Conservation (phyloP, 805 yeast species). For the Scheffersomyces ergatensis region DNA sequence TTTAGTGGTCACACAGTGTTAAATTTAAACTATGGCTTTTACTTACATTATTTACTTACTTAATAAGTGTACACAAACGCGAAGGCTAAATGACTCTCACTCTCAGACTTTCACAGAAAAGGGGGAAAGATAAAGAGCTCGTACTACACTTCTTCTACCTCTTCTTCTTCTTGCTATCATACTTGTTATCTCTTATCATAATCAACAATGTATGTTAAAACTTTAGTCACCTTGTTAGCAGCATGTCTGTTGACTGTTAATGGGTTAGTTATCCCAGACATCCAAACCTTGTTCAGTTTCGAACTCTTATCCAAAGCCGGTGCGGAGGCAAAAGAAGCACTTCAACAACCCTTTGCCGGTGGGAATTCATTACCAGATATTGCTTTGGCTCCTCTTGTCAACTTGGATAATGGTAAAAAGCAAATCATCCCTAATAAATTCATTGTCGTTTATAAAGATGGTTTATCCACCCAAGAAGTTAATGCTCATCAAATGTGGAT, state of each 20-base stretch:
- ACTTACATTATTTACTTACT: no score
- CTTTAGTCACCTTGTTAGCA: background rate
- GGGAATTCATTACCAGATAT: background rate
- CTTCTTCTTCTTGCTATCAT: no score
- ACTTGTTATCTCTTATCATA: no score
- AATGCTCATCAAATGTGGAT: slow-evolving; percentile 66
- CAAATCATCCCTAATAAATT: slow-evolving; percentile 66
- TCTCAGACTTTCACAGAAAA: no score
- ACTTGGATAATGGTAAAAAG: background rate
- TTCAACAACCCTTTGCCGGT: background rate
- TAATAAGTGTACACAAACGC: no score
- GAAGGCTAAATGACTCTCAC: no score
- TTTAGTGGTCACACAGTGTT: no score
- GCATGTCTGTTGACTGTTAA: slow-evolving; percentile 14
- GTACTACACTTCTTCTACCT: no score
- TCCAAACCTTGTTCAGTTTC: slow-evolving; percentile 13
- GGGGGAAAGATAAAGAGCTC: no score
- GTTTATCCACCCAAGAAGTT: slow-evolving; percentile 48
- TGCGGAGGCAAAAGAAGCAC: background rate
- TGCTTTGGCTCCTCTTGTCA: background rate
- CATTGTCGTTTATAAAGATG: slow-evolving; percentile 78
- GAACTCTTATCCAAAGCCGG: slow-evolving; percentile 1
- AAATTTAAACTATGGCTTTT: no score
- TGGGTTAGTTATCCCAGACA: slow-evolving; percentile 59
- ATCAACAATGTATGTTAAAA: background rate